Conservation (phyloP, 2,329 filamentous ascomycete genomes). For the Cadophora gregata region DNA sequence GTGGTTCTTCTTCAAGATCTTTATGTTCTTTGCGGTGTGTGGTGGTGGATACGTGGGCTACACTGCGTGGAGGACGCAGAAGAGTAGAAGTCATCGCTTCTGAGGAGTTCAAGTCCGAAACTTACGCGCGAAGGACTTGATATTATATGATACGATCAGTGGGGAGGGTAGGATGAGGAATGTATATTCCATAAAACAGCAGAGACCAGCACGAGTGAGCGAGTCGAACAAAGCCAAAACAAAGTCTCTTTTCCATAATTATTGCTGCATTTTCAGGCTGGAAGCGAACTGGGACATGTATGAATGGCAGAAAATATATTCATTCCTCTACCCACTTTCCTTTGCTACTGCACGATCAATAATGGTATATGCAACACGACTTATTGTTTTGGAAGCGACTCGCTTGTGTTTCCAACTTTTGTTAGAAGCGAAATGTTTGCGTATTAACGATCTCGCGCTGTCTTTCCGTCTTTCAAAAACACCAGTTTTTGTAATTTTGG, state of each 20-base stretch:
- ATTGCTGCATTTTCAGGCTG: slow-evolving; percentile 14
- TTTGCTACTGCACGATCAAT: too few species aligned
- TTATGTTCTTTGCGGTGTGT: slow-evolving; percentile 73
- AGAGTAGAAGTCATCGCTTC: slow-evolving; percentile 44
- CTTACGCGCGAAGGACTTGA: neutral
- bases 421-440: neutral
- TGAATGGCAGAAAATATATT: neutral
- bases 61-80: slow-evolving; percentile 73
- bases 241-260: neutral
- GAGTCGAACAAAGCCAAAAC: neutral
- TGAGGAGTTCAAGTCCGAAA: slow-evolving; percentile 24
- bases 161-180: neutral
- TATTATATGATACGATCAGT: neutral
- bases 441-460: neutral
- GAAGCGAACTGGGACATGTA: neutral
- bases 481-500: too few species aligned
- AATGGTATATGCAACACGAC: neutral
- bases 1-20: slow-evolving; percentile 81
- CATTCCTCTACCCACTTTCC: too few species aligned
- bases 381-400: neutral
- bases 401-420: neutral
- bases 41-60: slow-evolving; percentile 84
- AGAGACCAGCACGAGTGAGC: neutral
- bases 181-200: neutral
- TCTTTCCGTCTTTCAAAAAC: too few species aligned